These are phyloP conservation scores for Aspergillus sp. DNA, from an alignment of 2,329 filamentous ascomycete genomes.

Conservation along the genomic window DNA sequence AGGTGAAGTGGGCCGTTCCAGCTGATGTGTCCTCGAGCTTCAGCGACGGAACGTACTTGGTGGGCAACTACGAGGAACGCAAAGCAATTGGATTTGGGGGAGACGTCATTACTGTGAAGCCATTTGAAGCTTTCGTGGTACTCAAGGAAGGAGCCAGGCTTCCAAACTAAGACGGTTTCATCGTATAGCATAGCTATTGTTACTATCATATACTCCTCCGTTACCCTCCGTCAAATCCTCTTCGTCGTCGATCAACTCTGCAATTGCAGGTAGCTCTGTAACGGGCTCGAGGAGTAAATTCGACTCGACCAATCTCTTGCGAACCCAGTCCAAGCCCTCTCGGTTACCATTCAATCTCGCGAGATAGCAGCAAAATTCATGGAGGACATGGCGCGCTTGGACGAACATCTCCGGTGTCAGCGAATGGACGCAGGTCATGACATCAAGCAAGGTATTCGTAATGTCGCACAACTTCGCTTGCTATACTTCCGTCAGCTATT, in stretches of 20 bases:
- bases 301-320: neutral
- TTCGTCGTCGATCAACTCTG: neutral
- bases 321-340: neutral
- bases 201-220: neutral
- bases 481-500: neutral
- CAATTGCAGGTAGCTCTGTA: no score
- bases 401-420: neutral
- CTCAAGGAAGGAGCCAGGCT: neutral
- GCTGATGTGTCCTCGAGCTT: neutral
- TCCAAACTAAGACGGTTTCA: neutral
- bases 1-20: slow-evolving; percentile 37
- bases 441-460: neutral
- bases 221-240: neutral
- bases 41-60: neutral
- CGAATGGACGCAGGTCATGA: neutral
- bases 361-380: neutral
- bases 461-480: neutral
- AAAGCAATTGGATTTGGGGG: neutral
- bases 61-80: neutral
- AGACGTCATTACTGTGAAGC: neutral
- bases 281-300: neutral
- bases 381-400: neutral
- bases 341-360: neutral
- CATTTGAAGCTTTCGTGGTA: neutral
- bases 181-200: neutral